Percentiles rank a stretch among this genome's conserved stretches.
Conservation (phyloP, 2,329 filamentous ascomycete species). For the Fusarium sp. region DNA sequence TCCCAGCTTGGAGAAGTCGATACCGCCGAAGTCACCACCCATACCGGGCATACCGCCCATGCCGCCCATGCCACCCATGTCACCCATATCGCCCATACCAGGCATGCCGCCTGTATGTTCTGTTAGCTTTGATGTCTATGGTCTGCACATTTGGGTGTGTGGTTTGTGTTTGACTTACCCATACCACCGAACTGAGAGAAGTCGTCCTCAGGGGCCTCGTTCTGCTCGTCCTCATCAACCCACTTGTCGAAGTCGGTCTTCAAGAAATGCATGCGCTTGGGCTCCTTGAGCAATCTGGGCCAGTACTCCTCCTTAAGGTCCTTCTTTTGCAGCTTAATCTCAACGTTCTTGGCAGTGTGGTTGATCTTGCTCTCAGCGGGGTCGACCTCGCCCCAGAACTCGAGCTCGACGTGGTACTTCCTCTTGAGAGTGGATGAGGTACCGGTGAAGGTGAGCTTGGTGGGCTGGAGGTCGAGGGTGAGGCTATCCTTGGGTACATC, state of each 20-base stretch:
- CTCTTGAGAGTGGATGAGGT: slow-evolving; percentile 86
- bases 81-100: slow-evolving; percentile 60
- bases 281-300: slow-evolving; percentile 92
- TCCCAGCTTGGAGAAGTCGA: slow-evolving; percentile 94
- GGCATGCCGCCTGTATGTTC: slow-evolving; percentile 64
- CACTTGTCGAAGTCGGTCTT: slow-evolving; percentile 99
- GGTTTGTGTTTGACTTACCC: slow-evolving; percentile 61
- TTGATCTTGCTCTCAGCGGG: slow-evolving; percentile 84
- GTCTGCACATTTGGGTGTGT: background rate
- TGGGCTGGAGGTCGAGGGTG: slow-evolving; percentile 86
- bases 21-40: slow-evolving; percentile 81
- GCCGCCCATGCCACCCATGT: slow-evolving; percentile 62
- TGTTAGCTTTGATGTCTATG: slow-evolving; percentile 10
- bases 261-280: slow-evolving; percentile 91
- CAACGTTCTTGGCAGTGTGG: slow-evolving; percentile 89
- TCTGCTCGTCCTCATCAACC: slow-evolving; percentile 99
- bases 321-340: slow-evolving; percentile 97
- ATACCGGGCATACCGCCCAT: slow-evolving; percentile 63
- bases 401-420: slow-evolving; percentile 86
- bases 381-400: slow-evolving; percentile 94
- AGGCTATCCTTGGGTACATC: slow-evolving; percentile 83
- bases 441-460: slow-evolving; percentile 83
- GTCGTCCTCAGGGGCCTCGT: slow-evolving; percentile 88
- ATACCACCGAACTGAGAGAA: slow-evolving; percentile 75
- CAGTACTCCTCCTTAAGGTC: slow-evolving; percentile 94